A percentile compares a stretch with the other conserved stretches of the same genome.
Conservation (phyloP, 805 yeast species). For the Ogataea nakhonphanomensis region DNA sequence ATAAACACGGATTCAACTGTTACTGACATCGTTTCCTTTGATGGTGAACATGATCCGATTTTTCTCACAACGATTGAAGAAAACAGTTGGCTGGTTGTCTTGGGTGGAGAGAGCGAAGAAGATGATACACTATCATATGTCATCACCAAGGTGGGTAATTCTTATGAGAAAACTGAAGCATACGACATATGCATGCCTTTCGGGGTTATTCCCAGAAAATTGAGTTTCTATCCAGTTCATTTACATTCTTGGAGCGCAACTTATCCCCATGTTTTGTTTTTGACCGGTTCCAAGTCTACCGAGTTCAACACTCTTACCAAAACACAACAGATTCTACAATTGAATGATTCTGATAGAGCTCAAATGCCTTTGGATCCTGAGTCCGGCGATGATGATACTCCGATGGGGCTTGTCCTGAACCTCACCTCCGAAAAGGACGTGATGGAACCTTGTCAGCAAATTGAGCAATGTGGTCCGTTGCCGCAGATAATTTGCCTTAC, state of each 20-base stretch:
- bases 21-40: slow-evolving; percentile 7
- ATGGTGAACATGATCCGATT: slow-evolving; percentile 8
- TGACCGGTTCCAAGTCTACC: slow-evolving; percentile 62
- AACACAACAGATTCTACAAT: slow-evolving; percentile 39
- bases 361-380: slow-evolving; percentile 67
- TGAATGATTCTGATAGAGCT: slow-evolving; percentile 71
- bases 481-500: slow-evolving; percentile 66
- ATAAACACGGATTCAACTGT: slow-evolving; percentile 3
- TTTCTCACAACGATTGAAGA: slow-evolving; percentile 8
- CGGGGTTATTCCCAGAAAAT: slow-evolving; percentile 45
- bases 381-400: slow-evolving; percentile 63
- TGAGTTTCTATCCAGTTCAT: slow-evolving; percentile 41
- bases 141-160: slow-evolving; percentile 1
- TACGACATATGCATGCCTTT: slow-evolving; percentile 40
- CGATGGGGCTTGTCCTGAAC: slow-evolving; percentile 70
- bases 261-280: slow-evolving; percentile 35
- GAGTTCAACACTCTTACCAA: slow-evolving; percentile 52
- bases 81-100: slow-evolving; percentile 13
- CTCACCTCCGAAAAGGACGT: slow-evolving; percentile 42
- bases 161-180: slow-evolving; percentile 23
- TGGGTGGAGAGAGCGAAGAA: slow-evolving; percentile 12
- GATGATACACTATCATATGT: slow-evolving; percentile 18
- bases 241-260: slow-evolving; percentile 41
- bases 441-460: slow-evolving; percentile 51
- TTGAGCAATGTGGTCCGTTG: slow-evolving; percentile 56